Evolutionary conservation across 2,329 filamentous ascomycete genomes (phyloP).

Genomic region (Tolypocladium sp.): DNA sequence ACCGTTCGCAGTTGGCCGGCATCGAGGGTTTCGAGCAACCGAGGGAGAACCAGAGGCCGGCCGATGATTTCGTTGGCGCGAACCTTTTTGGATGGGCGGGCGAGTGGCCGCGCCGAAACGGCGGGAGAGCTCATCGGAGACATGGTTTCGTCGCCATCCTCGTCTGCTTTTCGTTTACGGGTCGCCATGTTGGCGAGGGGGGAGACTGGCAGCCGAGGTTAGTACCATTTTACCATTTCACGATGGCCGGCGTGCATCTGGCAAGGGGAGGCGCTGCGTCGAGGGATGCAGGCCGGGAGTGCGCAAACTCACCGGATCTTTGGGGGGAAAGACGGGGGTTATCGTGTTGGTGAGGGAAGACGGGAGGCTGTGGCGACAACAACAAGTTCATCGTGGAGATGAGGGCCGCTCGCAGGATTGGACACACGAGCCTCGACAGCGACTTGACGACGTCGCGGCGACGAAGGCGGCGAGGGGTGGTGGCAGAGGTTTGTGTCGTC

Average conservation of each 20-base stretch:
- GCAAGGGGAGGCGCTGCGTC: neutral
- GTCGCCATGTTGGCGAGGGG: conserved; percentile 45
- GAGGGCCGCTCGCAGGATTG: conserved; percentile 2
- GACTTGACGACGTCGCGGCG: neutral
- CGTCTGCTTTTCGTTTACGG: conserved; percentile 80
- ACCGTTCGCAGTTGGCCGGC: conserved; percentile 74
- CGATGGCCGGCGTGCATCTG: neutral
- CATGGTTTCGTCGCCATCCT: conserved; percentile 76
- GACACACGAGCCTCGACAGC: neutral
- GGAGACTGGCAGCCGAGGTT: conserved; percentile 20
- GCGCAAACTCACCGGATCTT: conserved; percentile 41
- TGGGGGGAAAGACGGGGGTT: conserved; percentile 43
- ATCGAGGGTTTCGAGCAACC: conserved; percentile 91
- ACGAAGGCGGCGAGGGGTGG: neutral
- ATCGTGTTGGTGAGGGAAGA: conserved; percentile 52
- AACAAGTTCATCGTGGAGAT: conserved; percentile 49
- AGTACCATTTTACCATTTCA: conserved; percentile 7
- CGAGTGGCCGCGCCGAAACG: conserved; percentile 57
- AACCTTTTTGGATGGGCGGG: conserved; percentile 55
- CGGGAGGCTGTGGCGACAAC: conserved; percentile 49
- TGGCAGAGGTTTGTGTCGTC: neutral
- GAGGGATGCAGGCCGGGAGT: neutral
- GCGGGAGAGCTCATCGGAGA: conserved; percentile 79
- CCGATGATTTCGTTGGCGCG: conserved; percentile 56
- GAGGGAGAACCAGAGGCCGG: conserved; percentile 46